Evolutionary conservation across 768 basidiomycete genomes (phyloP).

Genomic region (Mycena sanguinolenta): DNA sequence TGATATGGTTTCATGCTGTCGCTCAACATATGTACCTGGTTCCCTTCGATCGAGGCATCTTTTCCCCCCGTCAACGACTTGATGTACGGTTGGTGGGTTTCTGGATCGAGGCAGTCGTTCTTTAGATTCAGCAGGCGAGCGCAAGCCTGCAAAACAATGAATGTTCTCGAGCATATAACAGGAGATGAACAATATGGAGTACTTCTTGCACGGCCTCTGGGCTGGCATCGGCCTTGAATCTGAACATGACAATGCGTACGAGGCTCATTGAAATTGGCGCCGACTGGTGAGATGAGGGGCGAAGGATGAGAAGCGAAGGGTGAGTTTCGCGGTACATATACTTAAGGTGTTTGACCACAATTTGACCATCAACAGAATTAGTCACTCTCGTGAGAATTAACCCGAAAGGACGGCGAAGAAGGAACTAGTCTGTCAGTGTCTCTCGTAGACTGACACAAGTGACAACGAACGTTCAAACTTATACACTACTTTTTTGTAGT

Average conservation of each 20-base stretch:
- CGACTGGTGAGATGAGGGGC: no score
- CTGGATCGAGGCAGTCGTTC: not conserved
- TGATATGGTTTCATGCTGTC: no score
- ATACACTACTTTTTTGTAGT: no score
- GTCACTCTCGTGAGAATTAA: no score
- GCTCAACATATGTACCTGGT: not conserved
- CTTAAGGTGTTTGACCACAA: no score
- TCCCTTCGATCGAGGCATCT: not conserved
- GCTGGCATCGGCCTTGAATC: not conserved
- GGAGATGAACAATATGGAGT: not conserved
- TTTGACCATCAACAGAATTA: no score
- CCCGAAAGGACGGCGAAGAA: no score
- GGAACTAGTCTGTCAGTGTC: no score
- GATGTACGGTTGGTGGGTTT: not conserved
- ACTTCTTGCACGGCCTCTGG: not conserved
- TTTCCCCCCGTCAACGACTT: not conserved
- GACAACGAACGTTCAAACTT: no score
- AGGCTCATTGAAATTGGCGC: not conserved
- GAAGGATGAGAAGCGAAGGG: no score
- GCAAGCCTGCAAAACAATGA: not conserved
- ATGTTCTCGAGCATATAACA: not conserved
- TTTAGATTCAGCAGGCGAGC: not conserved
- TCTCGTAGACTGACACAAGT: no score
- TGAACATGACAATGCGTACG: not conserved
- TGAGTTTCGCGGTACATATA: no score